Evolutionary conservation across 2,329 filamentous ascomycete species (phyloP).

Genomic region (Dothideomycetes sp.): DNA sequence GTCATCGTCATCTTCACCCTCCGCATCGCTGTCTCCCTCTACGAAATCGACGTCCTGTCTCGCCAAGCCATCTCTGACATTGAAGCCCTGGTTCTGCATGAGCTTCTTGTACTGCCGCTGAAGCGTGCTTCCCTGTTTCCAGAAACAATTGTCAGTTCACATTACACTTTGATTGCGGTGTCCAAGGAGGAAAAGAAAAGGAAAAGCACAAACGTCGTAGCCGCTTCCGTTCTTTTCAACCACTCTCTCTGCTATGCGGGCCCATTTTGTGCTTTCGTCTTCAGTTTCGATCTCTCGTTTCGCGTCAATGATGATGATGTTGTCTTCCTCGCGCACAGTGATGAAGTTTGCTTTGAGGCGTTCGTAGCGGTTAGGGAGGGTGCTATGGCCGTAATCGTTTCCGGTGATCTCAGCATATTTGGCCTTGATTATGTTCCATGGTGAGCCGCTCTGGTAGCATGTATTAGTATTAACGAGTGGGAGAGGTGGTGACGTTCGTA

Average conservation of each 20-base stretch:
- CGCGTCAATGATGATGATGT: slow-evolving; percentile 19
- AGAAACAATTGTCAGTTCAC: slow-evolving; percentile 4
- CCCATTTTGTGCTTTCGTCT: slow-evolving; percentile 30
- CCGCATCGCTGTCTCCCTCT: background rate
- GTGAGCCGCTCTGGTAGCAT: slow-evolving; percentile 3
- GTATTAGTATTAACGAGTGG: no score
- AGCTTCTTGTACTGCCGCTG: slow-evolving; percentile 31
- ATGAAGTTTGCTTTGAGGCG: slow-evolving; percentile 29
- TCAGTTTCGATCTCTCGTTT: slow-evolving; percentile 29
- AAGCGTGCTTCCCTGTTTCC: slow-evolving; percentile 10
- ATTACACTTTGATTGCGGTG: no score
- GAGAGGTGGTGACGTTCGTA: no score
- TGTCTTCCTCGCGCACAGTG: slow-evolving; percentile 24
- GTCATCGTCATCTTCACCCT: background rate
- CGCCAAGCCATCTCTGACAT: background rate
- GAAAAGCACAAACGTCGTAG: slow-evolving; percentile 15
- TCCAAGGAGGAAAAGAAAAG: no score
- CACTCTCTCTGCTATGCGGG: slow-evolving; percentile 23
- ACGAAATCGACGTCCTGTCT: background rate
- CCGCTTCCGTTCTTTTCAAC: slow-evolving; percentile 19
- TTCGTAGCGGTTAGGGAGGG: slow-evolving; percentile 27
- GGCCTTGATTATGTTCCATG: slow-evolving; percentile 18
- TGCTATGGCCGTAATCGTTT: slow-evolving; percentile 21
- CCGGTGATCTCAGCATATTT: slow-evolving; percentile 21
- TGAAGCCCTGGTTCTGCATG: slow-evolving; percentile 15